phyloP scores from a whole-genome alignment of 805 yeast genomes.

The Candida saitoana region DNA sequence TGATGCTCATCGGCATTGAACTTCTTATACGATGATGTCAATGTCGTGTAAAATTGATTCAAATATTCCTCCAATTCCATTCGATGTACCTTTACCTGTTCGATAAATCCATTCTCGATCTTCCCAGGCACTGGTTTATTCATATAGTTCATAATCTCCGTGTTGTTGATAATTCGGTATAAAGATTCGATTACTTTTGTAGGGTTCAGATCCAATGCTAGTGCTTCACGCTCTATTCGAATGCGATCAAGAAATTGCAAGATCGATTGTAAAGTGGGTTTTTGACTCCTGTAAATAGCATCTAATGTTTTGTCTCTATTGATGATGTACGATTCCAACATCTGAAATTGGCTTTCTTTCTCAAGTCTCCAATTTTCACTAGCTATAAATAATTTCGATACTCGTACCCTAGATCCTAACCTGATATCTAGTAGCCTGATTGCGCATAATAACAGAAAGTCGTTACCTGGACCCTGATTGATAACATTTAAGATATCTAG shows the following conservation, averaged over 20 bases:
- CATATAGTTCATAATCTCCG: conserved; percentile 30
- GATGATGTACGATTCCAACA: conserved; percentile 2
- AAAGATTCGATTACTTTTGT: conserved; percentile 30
- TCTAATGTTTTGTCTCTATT: neutral
- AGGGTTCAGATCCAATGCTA: conserved; percentile 27
- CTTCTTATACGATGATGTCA: conserved; percentile 13
- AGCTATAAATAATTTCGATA: conserved; percentile 25
- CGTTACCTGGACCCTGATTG: conserved; percentile 27
- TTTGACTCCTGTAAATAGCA: neutral
- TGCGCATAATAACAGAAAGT: conserved; percentile 27
- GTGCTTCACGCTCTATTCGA: conserved; percentile 15
- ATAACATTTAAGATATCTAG: conserved; percentile 48
- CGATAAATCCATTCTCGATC: neutral
- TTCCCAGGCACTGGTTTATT: conserved; percentile 10
- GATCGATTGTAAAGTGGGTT: conserved; percentile 1
- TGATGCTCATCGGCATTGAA: conserved; percentile 11
- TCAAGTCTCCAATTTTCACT: conserved; percentile 11
- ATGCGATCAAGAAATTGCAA: conserved; percentile 11
- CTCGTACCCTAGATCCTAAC: conserved; percentile 19
- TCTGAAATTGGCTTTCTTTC: neutral
- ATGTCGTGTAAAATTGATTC: conserved; percentile 18
- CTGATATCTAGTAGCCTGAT: conserved; percentile 23
- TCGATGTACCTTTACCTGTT: conserved; percentile 5
- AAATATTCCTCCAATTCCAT: conserved; percentile 12
- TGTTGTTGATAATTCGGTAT: conserved; percentile 24